Percentiles rank a stretch among this genome's conserved stretches.
Evolutionary conservation across 805 yeast species (phyloP).

Genomic region (Ogataea nakhonphanomensis): DNA sequence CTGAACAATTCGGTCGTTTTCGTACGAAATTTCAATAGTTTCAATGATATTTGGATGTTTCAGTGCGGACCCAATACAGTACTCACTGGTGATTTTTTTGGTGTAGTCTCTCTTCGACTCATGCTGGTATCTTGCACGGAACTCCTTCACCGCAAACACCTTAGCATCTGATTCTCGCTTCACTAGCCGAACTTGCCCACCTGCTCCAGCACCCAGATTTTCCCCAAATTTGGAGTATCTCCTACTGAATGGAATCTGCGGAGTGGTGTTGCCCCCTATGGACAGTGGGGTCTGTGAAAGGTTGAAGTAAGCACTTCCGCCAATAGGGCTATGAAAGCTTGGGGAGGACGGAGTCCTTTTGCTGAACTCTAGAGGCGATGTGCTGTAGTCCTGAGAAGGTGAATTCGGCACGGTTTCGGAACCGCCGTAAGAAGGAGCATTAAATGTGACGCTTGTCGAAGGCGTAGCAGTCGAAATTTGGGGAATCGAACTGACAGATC

Average conservation of each 20-base stretch:
- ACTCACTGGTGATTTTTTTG: constrained; percentile 89
- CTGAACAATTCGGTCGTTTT: constrained; percentile 79
- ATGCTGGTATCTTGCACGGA: constrained; percentile 67
- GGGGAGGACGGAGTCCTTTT: constrained; percentile 13
- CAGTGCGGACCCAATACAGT: constrained; percentile 87
- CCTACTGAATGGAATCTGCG: constrained; percentile 62
- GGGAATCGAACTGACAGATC: constrained; percentile 12
- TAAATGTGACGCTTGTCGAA: constrained; percentile 16
- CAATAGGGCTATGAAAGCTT: constrained; percentile 9
- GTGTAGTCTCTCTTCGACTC: constrained; percentile 85
- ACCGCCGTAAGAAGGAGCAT: constrained; percentile 13
- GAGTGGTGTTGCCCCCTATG: constrained; percentile 38
- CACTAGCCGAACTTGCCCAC: constrained; percentile 81
- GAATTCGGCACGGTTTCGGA: constrained; percentile 7
- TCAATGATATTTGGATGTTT: constrained; percentile 88
- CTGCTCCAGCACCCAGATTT: constrained; percentile 91
- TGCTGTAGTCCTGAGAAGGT: constrained; percentile 14
- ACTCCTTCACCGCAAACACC: constrained; percentile 90
- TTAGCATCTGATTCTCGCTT: constrained; percentile 62
- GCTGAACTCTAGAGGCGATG: constrained; percentile 22
- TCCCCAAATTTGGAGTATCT: constrained; percentile 82
- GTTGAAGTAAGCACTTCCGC: constrained; percentile 5
- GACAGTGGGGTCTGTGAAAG: constrained; percentile 22
- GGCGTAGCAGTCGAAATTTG: constrained; percentile 13
- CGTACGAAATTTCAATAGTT: constrained; percentile 88